Conservation (phyloP, 805 yeast species). For the Metschnikowia dekortorum region DNA sequence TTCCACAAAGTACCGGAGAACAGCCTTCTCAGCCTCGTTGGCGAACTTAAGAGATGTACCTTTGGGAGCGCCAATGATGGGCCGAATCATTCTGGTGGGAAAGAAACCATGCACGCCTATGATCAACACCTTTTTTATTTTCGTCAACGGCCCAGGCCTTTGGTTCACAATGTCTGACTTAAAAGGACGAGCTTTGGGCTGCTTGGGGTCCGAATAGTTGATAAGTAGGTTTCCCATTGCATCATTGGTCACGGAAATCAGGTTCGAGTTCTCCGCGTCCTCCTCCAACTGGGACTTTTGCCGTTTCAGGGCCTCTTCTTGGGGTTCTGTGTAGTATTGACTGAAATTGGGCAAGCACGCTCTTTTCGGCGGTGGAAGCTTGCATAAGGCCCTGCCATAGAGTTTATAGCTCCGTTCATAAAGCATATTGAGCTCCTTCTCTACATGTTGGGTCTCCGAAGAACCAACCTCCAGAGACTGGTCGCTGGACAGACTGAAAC, state of each 20-base stretch:
- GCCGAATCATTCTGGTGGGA: conserved; percentile 80
- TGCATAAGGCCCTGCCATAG: conserved; percentile 35
- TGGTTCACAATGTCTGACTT: conserved; percentile 22
- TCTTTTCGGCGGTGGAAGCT: conserved; percentile 32
- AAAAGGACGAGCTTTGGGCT: neutral
- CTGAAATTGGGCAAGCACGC: conserved; percentile 30
- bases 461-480: neutral
- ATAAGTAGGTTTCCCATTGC: conserved; percentile 39
- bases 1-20: conserved; percentile 56
- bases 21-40: conserved; percentile 77
- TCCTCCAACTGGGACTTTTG: conserved; percentile 25
- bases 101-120: conserved; percentile 96
- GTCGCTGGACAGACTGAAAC: conserved; percentile 25
- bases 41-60: conserved; percentile 93
- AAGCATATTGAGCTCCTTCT: conserved; percentile 15
- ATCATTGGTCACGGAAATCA: conserved; percentile 38
- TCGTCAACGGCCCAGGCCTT: conserved; percentile 25
- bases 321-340: conserved; percentile 21
- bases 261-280: conserved; percentile 26
- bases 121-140: conserved; percentile 60
- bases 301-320: conserved; percentile 5
- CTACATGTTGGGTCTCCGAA: conserved; percentile 6
- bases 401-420: conserved; percentile 36
- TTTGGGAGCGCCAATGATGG: conserved; percentile 90
- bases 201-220: conserved; percentile 16